Base-by-base conservation (phyloP, 805 yeast species). In the Saturnispora galanensis region DNA sequence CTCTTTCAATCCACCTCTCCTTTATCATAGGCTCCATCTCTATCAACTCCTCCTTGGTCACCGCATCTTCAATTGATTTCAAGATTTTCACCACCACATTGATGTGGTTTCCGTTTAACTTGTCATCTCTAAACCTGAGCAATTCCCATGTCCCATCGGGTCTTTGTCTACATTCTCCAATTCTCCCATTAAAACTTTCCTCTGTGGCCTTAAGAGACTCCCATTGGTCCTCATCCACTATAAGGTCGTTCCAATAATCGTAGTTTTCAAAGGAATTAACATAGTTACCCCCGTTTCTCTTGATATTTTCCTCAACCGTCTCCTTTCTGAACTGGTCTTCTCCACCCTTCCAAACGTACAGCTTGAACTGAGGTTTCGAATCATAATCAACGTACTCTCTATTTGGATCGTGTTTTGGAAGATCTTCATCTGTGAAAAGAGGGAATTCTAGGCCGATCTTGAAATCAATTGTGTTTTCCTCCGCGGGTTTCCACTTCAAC, bases 401-500 rank as follows among this genome's bases (percentile, higher is more conserved):
- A 48, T 76, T 79, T 1, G 84, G 80, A 58, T 80, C 82, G 49
- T 77, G 76, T 35, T 77, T 76, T 36, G 77, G 79, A 55, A 81
- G 65, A 45, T 79, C 84, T 5, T 74, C 74, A 58, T 84, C 90
- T 38, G 72, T 72, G 53, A 53, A 78, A 8, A 63, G 53, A 13
- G 79, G 76, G 54, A 85, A 84, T 31, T 72, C 71, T 47, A 87
- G 62, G 31, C 71, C 70, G 48, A 93, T 62, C 58, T 80, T 80
- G 64, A 86, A 93, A 63, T 93, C 99, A 37, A 94, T 77, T 0
- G 97, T 83, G 55, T 93, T 94, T 62, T 90, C 98, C 50, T 85
- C 85, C 10, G 95, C 86, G 2, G 98, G 97, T 58, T 93, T 93
- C 99, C 99, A 93, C 64, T 94, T 93, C 45, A 93, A 66, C 41